phyloP scores from a whole-genome alignment of 768 basidiomycete genomes.

The Tricholoma sp. region DNA sequence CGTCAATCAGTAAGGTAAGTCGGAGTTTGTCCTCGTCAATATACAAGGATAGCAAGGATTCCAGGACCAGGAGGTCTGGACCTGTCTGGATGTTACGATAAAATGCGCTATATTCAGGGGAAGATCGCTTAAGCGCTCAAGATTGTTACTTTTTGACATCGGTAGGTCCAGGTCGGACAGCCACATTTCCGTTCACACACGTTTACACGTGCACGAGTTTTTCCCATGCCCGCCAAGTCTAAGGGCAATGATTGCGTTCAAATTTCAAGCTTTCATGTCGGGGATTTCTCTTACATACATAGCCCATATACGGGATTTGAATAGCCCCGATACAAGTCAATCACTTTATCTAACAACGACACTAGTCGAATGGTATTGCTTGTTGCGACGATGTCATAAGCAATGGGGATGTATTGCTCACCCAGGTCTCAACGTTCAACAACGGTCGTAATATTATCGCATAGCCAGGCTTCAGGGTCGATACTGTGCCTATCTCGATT shows the following conservation, averaged over 20 bases:
- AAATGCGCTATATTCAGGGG: background rate
- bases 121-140: conserved; percentile 3
- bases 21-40: conserved; percentile 2
- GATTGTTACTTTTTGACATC: conserved; percentile 6
- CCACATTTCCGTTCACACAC: conserved; percentile 35
- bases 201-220: conserved; percentile 7
- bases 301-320: background rate
- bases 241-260: background rate
- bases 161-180: conserved; percentile 29
- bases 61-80: too few relatives aligned
- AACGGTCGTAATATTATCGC: background rate
- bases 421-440: too few relatives aligned
- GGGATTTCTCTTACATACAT: background rate
- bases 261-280: background rate
- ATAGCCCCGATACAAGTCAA: background rate
- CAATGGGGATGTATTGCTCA: too few relatives aligned
- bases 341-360: too few relatives aligned
- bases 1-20: conserved; percentile 13
- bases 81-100: background rate
- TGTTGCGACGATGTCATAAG: too few relatives aligned
- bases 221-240: background rate
- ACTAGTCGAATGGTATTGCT: too few relatives aligned
- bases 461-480: background rate
- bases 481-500: background rate
- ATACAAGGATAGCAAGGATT: too few relatives aligned